Evolutionary conservation across 257 asterid genomes (phyloP).

Genomic region (Solanum acaule): DNA sequence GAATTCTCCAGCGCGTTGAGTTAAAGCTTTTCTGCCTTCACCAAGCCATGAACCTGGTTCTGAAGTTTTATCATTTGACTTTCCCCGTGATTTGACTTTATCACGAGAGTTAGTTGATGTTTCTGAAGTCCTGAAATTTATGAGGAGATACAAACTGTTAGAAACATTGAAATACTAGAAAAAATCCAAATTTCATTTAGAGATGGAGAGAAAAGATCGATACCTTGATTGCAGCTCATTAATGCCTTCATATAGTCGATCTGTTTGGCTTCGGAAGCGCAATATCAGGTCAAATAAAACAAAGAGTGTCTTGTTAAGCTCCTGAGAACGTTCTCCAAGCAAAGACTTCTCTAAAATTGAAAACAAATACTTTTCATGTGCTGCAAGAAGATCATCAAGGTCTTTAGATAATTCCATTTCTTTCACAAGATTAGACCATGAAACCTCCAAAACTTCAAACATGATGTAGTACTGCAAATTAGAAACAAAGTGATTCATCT

Average conservation of each 20-base stretch:
- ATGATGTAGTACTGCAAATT: conserved; percentile 95
- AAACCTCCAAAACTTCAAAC: conserved; percentile 96
- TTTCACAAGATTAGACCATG: conserved; percentile 82
- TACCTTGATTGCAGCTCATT: conserved; percentile 91
- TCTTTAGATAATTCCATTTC: conserved; percentile 91
- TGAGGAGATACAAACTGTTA: conserved; percentile 6
- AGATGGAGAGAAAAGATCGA: neutral
- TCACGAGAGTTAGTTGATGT: conserved; percentile 39
- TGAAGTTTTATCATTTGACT: conserved; percentile 43
- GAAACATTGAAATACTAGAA: neutral
- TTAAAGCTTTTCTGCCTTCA: conserved; percentile 88
- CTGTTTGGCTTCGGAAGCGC: conserved; percentile 81
- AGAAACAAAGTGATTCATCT: conserved; percentile 95
- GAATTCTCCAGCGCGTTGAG: conserved; percentile 81
- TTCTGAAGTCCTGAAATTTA: conserved; percentile 42
- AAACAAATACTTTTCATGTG: conserved; percentile 79
- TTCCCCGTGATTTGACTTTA: conserved; percentile 34
- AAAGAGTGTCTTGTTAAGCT: conserved; percentile 65
- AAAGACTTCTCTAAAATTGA: conserved; percentile 94
- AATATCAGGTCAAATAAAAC: conserved; percentile 76
- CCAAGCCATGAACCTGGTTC: conserved; percentile 78
- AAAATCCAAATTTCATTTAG: neutral
- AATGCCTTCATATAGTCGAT: conserved; percentile 91
- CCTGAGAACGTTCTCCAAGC: conserved; percentile 82
- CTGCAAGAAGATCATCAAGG: conserved; percentile 85